These are phyloP conservation scores for Alnus glutinosa DNA, from an alignment of 306 rosid species.

Conservation along the genomic window DNA sequence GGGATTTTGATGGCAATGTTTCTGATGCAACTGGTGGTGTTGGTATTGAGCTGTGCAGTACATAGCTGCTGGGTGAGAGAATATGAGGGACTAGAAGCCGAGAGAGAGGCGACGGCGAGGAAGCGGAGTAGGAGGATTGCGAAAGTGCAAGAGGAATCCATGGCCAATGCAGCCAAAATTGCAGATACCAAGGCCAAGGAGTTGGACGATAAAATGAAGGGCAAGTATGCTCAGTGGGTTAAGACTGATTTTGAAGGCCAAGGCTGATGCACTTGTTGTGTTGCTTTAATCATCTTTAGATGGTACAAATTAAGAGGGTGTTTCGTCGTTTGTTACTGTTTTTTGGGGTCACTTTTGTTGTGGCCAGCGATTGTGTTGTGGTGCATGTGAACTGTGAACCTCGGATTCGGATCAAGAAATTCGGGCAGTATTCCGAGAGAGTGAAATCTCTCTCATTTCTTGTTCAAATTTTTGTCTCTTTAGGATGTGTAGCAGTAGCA, in stretches of 20 bases:
- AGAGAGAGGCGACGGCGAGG: conserved; percentile 53
- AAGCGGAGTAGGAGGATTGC: conserved; percentile 57
- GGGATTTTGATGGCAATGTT: conserved; percentile 78
- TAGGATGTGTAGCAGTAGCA: background rate
- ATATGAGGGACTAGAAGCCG: conserved; percentile 60
- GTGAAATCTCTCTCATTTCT: no score
- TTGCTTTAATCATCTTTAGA: background rate
- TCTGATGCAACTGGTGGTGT: conserved; percentile 55
- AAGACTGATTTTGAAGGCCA: conserved; percentile 71
- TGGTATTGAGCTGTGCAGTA: conserved; percentile 65
- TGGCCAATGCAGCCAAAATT: conserved; percentile 43
- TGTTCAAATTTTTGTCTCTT: background rate
- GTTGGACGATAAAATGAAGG: conserved; percentile 55
- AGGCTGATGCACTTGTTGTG: background rate
- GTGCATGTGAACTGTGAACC: background rate
- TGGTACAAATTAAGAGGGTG: background rate
- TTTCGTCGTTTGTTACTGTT: background rate
- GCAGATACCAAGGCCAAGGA: conserved; percentile 50
- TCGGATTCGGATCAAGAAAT: no score
- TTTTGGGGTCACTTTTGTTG: conserved; percentile 21
- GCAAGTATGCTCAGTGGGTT: conserved; percentile 58
- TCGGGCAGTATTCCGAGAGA: no score
- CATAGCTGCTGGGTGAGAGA: conserved; percentile 76
- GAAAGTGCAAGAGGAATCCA: conserved; percentile 65
- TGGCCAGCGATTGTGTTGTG: conserved; percentile 10